Base-by-base conservation (phyloP, 129 eudicot genomes). In the Chrysanthemum makinoi region DNA sequence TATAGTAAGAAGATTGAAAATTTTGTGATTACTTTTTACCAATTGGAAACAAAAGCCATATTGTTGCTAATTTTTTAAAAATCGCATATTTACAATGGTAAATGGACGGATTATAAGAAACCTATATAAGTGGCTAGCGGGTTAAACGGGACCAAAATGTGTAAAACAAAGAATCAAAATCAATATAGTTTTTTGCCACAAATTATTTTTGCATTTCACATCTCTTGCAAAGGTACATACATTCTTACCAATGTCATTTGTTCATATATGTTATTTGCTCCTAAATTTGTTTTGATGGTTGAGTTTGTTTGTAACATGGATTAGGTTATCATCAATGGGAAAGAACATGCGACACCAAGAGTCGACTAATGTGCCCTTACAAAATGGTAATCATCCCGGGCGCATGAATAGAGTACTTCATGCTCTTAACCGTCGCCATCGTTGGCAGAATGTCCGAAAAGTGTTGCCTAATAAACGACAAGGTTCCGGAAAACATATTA, bases 381-480 rank as follows among this genome's bases (percentile, higher is more conserved):
- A 69, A n/a, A 62, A 73, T 18, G 73, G 69, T 49, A 50, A 56
- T 17, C 26, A 69, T 63, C 79, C 81, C 10, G 77, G 85, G 54
- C 78, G 89, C 22, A 75, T 83, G 76, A 43, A 70, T 70, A 83
- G 83, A 59, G 66, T 89, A 54, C 70, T 87, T 54, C 76, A 80
- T 63, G 86, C 75, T 19, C 78, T 89, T 15, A 55, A 78, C 57
- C 85, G 74, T 46, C 81, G 87, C 48, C 82, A 85, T 10, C 77
- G 83, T 17, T 84, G 93, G 88, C 74, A 74, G 73, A 70, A 77
- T 55, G 93, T 77, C 35, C 85, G 75, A 80, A 94, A 86, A 80
- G 78, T 46, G 57, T 81, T 87, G 57, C 86, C 95, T 0, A 61
- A 75, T 39, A 87, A 59, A 74, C 77, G 84, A 64, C 84, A 75